phyloP scores from a whole-genome alignment of 2,329 filamentous ascomycete species.

The Dactylellina leptospora region DNA sequence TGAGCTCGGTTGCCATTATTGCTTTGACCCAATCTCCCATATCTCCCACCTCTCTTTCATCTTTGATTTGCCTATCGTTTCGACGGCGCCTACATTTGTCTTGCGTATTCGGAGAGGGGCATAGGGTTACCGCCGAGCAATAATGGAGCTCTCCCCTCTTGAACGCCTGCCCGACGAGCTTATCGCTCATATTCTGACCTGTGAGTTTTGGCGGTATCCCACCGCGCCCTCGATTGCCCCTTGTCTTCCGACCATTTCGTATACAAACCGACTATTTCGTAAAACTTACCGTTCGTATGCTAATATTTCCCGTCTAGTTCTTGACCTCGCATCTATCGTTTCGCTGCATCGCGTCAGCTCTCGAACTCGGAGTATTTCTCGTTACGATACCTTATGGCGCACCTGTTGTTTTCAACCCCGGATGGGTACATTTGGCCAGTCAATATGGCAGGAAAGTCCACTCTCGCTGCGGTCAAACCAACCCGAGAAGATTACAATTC shows the following conservation, averaged over 20 bases:
- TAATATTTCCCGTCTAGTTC: conserved; percentile 9
- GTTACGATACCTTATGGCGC: conserved; percentile 29
- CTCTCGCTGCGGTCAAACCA: background rate
- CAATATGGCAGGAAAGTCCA: background rate
- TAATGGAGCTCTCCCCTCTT: conserved; percentile 31
- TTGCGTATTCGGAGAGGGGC: no score
- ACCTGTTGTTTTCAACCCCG: conserved; percentile 1
- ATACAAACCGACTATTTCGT: no score
- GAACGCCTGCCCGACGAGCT: conserved; percentile 47
- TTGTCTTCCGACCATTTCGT: no score
- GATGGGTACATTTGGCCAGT: background rate
- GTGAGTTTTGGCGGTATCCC: conserved; percentile 34
- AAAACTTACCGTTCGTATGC: no score
- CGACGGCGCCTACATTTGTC: no score
- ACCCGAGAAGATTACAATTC: conserved; percentile 10
- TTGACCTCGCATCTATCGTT: conserved; percentile 34
- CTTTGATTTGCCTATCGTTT: no score
- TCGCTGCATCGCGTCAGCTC: conserved; percentile 47
- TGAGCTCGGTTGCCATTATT: no score
- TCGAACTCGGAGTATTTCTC: conserved; percentile 35
- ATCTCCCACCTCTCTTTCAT: no score
- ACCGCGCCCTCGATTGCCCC: no score
- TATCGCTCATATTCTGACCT: conserved; percentile 34
- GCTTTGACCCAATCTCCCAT: no score
- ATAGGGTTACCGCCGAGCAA: no score